phyloP scores from a whole-genome alignment of 345 rosid genomes.

The Gossypium mustelinum region DNA sequence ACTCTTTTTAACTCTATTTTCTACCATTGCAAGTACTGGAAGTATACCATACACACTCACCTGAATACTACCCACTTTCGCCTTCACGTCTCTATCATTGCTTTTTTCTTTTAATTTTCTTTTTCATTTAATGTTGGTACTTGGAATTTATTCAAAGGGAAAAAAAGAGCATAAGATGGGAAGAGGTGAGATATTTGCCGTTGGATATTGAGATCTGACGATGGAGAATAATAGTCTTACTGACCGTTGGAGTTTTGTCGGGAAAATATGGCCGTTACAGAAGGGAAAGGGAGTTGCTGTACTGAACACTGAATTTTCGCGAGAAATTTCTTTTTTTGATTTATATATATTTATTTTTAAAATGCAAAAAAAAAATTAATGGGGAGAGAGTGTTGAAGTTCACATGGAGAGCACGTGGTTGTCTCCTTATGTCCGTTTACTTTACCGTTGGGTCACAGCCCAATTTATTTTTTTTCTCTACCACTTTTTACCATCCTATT shows the following conservation, averaged over 20 bases:
- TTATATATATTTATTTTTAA: too few species aligned
- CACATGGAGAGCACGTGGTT: constrained; percentile 52
- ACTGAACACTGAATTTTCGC: constrained; percentile 33
- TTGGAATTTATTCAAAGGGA: constrained; percentile 23
- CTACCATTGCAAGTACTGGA: constrained; percentile 25
- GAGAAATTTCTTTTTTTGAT: not conserved
- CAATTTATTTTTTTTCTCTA: not conserved
- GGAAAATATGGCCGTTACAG: constrained; percentile 86
- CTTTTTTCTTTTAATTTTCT: constrained; percentile 21
- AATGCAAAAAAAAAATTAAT: not conserved
- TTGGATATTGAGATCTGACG: constrained; percentile 63
- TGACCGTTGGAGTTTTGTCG: constrained; percentile 90
- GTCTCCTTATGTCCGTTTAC: constrained; percentile 34
- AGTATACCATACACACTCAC: constrained; percentile 26
- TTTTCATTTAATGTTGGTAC: constrained; percentile 12
- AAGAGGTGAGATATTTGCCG: constrained; percentile 31
- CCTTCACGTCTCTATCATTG: constrained; percentile 33
- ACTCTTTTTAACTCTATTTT: constrained; percentile 5
- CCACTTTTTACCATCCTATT: too few species aligned
- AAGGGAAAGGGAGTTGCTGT: constrained; percentile 33
- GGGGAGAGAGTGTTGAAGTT: constrained; percentile 15
- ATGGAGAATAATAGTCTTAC: constrained; percentile 31
- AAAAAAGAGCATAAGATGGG: not conserved
- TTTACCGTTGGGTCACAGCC: constrained; percentile 43
- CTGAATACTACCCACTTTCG: constrained; percentile 17